A percentile compares a stretch with the other conserved stretches of the same genome.
These are phyloP conservation scores for Dendrobium catenatum DNA, from an alignment of 106 monocot species.

Conservation along the genomic window DNA sequence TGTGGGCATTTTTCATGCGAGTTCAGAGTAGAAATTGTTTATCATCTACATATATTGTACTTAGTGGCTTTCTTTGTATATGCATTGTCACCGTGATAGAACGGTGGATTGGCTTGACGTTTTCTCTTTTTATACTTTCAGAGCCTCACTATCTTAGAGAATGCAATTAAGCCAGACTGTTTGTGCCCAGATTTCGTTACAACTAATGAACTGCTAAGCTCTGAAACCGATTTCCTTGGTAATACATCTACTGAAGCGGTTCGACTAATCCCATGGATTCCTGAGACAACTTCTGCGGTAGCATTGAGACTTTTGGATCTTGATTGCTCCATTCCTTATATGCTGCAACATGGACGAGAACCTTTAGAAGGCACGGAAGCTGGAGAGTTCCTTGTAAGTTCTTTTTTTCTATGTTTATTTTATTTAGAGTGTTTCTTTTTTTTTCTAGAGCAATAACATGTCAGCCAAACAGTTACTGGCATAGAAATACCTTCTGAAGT, in stretches of 20 bases:
- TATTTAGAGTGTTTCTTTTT: neutral
- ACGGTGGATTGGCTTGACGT: neutral
- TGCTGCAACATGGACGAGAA: slow-evolving; percentile 52
- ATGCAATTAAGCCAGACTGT: slow-evolving; percentile 60
- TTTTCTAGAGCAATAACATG: neutral
- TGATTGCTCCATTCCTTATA: slow-evolving; percentile 71
- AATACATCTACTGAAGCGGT: slow-evolving; percentile 29
- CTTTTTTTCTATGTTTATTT: neutral
- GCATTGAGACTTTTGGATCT: slow-evolving; percentile 73
- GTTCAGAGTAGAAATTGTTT: too few relatives aligned
- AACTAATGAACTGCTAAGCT: slow-evolving; percentile 50
- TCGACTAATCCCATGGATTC: slow-evolving; percentile 73
- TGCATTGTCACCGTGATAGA: neutral
- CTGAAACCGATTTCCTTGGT: slow-evolving; percentile 7
- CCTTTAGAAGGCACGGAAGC: slow-evolving; percentile 33
- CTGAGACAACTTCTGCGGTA: slow-evolving; percentile 66
- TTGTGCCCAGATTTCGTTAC: slow-evolving; percentile 70
- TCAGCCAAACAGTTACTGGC: neutral
- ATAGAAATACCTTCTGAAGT: neutral
- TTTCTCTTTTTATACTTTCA: slow-evolving; percentile 19
- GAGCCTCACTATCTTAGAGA: slow-evolving; percentile 71
- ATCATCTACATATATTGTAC: neutral
- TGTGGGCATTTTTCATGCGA: neutral
- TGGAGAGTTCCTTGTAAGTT: slow-evolving; percentile 55
- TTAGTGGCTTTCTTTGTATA: neutral